Conservation (phyloP, 768 basidiomycete genomes). For the Lactarius indigo region DNA sequence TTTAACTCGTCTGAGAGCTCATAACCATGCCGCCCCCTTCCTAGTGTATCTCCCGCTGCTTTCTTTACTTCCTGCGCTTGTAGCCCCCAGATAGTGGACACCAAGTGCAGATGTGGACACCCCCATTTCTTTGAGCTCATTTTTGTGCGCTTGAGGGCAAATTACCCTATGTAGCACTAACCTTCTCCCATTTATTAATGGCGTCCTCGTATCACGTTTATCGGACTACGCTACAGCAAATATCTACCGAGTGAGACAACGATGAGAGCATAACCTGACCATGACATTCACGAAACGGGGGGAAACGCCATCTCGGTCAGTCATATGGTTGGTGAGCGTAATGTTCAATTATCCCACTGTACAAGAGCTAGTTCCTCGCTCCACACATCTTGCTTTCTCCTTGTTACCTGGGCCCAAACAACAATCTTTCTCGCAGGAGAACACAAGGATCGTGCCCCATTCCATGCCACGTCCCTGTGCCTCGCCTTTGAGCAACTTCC, state of each 20-base stretch:
- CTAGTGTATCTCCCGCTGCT: neutral
- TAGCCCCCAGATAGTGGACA: neutral
- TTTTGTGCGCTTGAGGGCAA: no score
- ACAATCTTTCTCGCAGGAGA: conserved; percentile 84
- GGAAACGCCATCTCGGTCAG: neutral
- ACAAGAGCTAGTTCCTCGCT: conserved; percentile 71
- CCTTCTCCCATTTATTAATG: neutral
- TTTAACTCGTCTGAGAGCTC: neutral
- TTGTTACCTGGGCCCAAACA: conserved; percentile 43
- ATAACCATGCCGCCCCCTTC: neutral
- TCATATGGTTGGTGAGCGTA: neutral
- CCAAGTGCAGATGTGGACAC: neutral
- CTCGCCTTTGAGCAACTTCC: conserved; percentile 49
- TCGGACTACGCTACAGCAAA: neutral
- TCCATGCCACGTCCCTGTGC: conserved; percentile 69
- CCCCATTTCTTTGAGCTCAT: neutral
- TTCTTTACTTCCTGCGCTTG: neutral
- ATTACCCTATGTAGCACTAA: no score
- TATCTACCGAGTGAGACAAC: neutral
- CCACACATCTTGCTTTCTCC: conserved; percentile 48
- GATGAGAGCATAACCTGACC: neutral
- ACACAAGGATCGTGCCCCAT: conserved; percentile 91
- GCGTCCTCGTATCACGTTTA: neutral
- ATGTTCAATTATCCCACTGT: conserved; percentile 64
- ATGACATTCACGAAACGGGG: neutral